Evolutionary conservation across 2,329 filamentous ascomycete genomes (phyloP), one percentile per base, ranked within the genome.

Genomic region (Exophiala mesophila): DNA sequence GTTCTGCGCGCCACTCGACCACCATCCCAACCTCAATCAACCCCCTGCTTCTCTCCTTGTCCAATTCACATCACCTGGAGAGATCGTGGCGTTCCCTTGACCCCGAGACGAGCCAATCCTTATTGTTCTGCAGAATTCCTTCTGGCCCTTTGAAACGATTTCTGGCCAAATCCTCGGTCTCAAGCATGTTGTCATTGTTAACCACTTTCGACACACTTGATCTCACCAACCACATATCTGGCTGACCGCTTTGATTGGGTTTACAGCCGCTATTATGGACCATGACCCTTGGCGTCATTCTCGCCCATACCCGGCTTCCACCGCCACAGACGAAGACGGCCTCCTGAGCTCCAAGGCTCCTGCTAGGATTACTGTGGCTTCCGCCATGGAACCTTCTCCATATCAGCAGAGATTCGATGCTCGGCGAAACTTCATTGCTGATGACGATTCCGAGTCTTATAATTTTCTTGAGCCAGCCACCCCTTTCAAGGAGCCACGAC

Each of bases 351-450:
- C 26, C 20, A 35, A 39, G 17, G 45, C 29, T 34, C 18, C 24
- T 8, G 26, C 30, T 7, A 39, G 41, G 5, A 26, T 13, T 12
- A 39, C 8, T n/a, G 33, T 24, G n/a, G 33, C 42, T 7, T 45
- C 35, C 13, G 38, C 35, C 9, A 45, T 39, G 9, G 41, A 47
- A 35, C 42, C 45, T n/a, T 16, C 36, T 16, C 29, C 48, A 6
- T 36, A 48, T 20, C 40, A 43, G 32, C 45, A 45, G 17, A 36
- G 44, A 3, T 39, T 45, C 7, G 44, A 51, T 36, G 47, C 45
- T 17, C 15, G 48, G 24, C 38, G 45, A 4, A 42, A 45, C 35
- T 51, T 45, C 15, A 45, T 41, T 10, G 40, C 47, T n/a, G 44
- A 47, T 13, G 36, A 31, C 23, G 37, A 45, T n/a, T 42, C 39